Conservation (phyloP, 345 rosid species). For the Sapria himalayana region DNA sequence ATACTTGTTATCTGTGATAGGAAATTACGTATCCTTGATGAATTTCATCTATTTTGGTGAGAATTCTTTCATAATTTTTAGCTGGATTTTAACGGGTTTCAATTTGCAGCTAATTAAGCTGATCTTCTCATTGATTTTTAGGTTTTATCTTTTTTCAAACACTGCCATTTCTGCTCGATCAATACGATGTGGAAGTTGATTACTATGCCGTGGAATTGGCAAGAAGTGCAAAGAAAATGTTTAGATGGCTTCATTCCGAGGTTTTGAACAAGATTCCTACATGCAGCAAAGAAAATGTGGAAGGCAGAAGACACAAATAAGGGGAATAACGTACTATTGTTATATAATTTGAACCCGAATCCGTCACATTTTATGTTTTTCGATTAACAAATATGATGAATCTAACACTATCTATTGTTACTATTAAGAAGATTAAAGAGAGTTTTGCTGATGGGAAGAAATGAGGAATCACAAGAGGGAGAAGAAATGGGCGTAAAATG, state of each 20-base stretch:
- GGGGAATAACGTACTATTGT: no score
- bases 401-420: no score
- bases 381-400: no score
- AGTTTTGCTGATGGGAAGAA: no score
- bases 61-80: conserved; percentile 1
- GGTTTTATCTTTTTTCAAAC: conserved; percentile 34
- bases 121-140: conserved; percentile 3
- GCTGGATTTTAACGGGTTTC: not conserved
- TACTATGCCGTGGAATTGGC: conserved; percentile 14
- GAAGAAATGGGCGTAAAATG: no score
- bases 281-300: conserved; percentile 47
- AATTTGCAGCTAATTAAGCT: not conserved
- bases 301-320: conserved; percentile 31
- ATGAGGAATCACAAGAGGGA: no score
- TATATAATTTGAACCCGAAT: no score
- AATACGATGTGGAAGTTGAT: conserved; percentile 48
- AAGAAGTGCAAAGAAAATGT: conserved; percentile 21
- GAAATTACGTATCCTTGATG: conserved; percentile 45
- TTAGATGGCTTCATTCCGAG: conserved; percentile 23
- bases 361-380: no score
- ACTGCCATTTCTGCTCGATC: conserved; percentile 45
- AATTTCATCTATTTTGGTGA: conserved; percentile 64
- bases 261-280: conserved; percentile 72
- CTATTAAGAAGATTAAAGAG: no score
- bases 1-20: conserved; percentile 46